A percentile compares a stretch with the other conserved stretches of the same genome.
Evolutionary conservation across 805 yeast species (phyloP).

Genomic region (Nakazawaea populi): DNA sequence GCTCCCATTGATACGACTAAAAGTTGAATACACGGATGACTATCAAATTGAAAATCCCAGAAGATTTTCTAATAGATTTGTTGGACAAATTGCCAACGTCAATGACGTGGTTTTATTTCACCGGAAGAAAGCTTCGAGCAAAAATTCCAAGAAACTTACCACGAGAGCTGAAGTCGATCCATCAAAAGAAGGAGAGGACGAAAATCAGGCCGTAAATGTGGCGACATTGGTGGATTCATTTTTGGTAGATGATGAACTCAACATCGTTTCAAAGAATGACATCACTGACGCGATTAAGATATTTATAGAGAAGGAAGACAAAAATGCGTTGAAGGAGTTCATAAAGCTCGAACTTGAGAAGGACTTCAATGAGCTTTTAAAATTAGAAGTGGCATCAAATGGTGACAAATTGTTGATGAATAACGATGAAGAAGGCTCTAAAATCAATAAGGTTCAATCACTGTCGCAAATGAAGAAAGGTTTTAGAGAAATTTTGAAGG

Average conservation of each 20-base stretch:
- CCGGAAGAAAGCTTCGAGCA: slow-evolving; percentile 33
- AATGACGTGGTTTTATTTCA: slow-evolving; percentile 76
- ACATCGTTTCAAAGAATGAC: slow-evolving; percentile 69
- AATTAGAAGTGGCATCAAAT: slow-evolving; percentile 37
- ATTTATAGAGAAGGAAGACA: slow-evolving; percentile 77
- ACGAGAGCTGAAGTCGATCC: background rate
- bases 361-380: slow-evolving; percentile 43
- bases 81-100: slow-evolving; percentile 86
- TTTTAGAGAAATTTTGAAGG: slow-evolving; percentile 37
- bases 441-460: slow-evolving; percentile 17
- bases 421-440: slow-evolving; percentile 22
- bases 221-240: slow-evolving; percentile 59
- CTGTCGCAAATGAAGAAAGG: slow-evolving; percentile 17
- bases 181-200: slow-evolving; percentile 26
- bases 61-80: slow-evolving; percentile 84
- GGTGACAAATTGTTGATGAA: slow-evolving; percentile 20
- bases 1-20: slow-evolving; percentile 72
- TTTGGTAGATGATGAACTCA: slow-evolving; percentile 55
- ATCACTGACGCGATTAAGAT: slow-evolving; percentile 65
- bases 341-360: slow-evolving; percentile 49
- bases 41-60: slow-evolving; percentile 89
- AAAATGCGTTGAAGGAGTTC: slow-evolving; percentile 58
- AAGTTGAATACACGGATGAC: slow-evolving; percentile 88
- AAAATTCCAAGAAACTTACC: background rate
- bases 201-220: slow-evolving; percentile 37